Conservation (phyloP, 2,329 filamentous ascomycete genomes). For the Fusarium torreyae region DNA sequence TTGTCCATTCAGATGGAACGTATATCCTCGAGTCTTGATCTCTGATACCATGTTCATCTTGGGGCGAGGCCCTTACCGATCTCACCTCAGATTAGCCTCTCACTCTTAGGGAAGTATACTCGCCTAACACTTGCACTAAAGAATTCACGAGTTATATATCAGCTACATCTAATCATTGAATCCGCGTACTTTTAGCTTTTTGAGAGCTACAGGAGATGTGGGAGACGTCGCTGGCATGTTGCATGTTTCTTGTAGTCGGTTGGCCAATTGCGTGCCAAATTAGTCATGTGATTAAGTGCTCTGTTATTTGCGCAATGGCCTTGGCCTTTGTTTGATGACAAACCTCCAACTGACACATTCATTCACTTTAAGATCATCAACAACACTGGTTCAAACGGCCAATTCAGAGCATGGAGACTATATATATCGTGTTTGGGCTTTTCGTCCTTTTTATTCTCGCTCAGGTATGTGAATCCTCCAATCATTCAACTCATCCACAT, state of each 20-base stretch:
- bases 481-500: neutral
- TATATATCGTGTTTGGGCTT: conserved; percentile 41
- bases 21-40: too few relatives aligned
- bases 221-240: neutral
- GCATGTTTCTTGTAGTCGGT: neutral
- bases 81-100: too few relatives aligned
- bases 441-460: conserved; percentile 36
- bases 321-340: neutral
- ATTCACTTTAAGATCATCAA: neutral
- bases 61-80: too few relatives aligned
- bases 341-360: conserved; percentile 1
- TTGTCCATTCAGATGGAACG: too few relatives aligned
- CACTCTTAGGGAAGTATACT: too few relatives aligned
- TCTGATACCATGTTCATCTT: too few relatives aligned
- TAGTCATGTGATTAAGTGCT: conserved; percentile 26
- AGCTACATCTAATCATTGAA: too few relatives aligned
- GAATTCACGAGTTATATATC: too few relatives aligned
- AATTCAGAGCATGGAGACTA: conserved; percentile 35
- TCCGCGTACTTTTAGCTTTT: too few relatives aligned
- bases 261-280: neutral
- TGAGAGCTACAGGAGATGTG: neutral
- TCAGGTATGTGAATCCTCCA: conserved; percentile 18
- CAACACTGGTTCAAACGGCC: too few relatives aligned
- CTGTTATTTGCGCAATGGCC: neutral
- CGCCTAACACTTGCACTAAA: too few relatives aligned